Evolutionary conservation across 2,329 filamentous ascomycete species (phyloP), one percentile per base, ranked within the genome.

Genomic region (Diaporthe sp.): DNA sequence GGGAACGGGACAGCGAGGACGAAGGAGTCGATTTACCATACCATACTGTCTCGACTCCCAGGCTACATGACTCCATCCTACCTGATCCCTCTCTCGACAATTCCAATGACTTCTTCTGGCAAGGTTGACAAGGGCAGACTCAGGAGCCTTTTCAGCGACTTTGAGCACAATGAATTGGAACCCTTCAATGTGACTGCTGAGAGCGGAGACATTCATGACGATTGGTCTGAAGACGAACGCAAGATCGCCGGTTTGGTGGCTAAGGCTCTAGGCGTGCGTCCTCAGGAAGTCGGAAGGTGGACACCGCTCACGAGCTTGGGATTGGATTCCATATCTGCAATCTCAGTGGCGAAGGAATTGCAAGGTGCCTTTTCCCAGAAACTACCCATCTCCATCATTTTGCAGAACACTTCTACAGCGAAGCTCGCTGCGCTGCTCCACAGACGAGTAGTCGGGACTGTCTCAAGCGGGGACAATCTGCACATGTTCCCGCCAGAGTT

Each of bases 311-410:
- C 93, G 72, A 90, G 88, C n/a, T 82, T 97, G 3, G 96, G 96
- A 0, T 82, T 98, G 8, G 95, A 98, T 80, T 97, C 95, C 0
- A 91, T 98, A 35, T 93, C 92, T 10, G 94, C 94, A 0, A 97
- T 98, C 76, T 84, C 89, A 0, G 83, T 97, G 12, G 89, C 93
- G 0, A 90, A 87, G 71, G 79, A 82, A 22, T 80, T 98, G 0
- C 86, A 88, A 69, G 78, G 83, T 2, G 76, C 79, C 0, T 82
- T 90, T 1, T 80, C 85, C 1, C 83, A 78, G 8, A 85, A 88
- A 32, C 80, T 95, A 3, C 86, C 93, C 15, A 90, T 97, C 10
- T 95, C 94, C 0, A 82, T 87, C 1, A 88, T 97, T 30, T 84
- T 97, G n/a, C 90, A 88, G 63, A 88, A 94, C 75, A 85, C 92